Base-by-base conservation (phyloP, 495 filamentous ascomycete genomes). In the Penicillium alfredii region DNA sequence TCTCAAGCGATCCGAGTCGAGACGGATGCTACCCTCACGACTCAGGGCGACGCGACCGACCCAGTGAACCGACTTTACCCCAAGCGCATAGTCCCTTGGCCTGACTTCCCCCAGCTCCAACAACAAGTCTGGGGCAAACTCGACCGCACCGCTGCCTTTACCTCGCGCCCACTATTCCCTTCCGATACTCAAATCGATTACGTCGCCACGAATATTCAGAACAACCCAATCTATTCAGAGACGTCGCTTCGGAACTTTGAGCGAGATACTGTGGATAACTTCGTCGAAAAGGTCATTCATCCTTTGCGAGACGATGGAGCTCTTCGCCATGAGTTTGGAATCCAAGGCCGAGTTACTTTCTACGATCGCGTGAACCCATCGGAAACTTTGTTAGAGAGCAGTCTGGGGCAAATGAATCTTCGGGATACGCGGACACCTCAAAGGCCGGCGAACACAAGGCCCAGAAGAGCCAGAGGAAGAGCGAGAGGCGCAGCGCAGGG, bases 141-240 rank as follows among this genome's bases (percentile, higher is more conserved):
- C 12, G 38, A 56, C 26, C 43, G 33, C 31, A 32, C 18, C 0
- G 30, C 6, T 14, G 31, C 30, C 25, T 53, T 56, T 26, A 47
- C 42, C 40, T 48, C 45, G 20, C 42, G 22, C 8, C 37, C 29
- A 12, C 40, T 53, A 0, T 86, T 79, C 38, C 81, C 69, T 2
- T 61, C 44, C 17, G 22, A 56, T 44, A 34, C 8, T 13, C 40
- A 52, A 40, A 21, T 47, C 8, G 45, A 56, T 26, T 49, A 42
- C 31, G 45, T 56, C 34, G 41, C 28, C 24, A 52, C 36, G 14
- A 52, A 46, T 31, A 41, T 50, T 26, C 37, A 50, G 39, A 41
- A 55, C 26, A 37, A 14, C 30, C 45, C 45, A 28, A 58, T 54
- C 13, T 55, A 58, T 40, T 58, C 45, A 15, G 48, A 58, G 42